phyloP scores from a whole-genome alignment of 2,329 filamentous ascomycete genomes.

The Fusarium paranaense region DNA sequence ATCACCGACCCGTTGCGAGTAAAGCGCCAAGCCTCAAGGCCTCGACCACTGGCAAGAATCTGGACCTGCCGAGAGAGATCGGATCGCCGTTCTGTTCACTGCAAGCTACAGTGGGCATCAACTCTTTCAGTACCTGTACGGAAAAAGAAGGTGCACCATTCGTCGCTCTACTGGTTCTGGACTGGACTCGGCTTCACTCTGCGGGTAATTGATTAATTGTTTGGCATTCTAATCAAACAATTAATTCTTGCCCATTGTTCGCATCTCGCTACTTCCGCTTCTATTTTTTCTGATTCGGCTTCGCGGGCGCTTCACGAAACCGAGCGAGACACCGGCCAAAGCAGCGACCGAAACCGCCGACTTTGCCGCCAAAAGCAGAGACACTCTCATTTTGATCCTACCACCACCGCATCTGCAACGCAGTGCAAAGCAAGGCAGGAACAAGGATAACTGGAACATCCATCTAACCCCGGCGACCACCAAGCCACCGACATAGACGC shows the following conservation, averaged over 20 bases:
- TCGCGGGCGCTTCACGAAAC: slow-evolving; percentile 12
- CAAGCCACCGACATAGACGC: neutral
- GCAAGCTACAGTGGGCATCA: neutral
- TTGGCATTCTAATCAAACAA: slow-evolving; percentile 3
- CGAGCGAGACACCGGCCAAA: slow-evolving; percentile 22
- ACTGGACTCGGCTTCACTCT: slow-evolving; percentile 8
- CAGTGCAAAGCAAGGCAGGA: slow-evolving; percentile 7
- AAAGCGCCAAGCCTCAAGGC: slow-evolving; percentile 24
- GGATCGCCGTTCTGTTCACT: neutral
- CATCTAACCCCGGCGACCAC: neutral
- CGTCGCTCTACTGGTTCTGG: slow-evolving; percentile 2
- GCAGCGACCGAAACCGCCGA: slow-evolving; percentile 28
- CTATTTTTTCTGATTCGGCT: neutral
- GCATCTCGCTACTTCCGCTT: neutral
- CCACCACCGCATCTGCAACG: slow-evolving; percentile 36
- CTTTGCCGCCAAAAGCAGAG: slow-evolving; percentile 2
- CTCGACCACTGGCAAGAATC: slow-evolving; percentile 26
- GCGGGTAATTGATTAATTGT: neutral
- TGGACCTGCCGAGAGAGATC: neutral
- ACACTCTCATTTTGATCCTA: slow-evolving; percentile 7
- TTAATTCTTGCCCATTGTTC: neutral
- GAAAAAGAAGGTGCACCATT: neutral
- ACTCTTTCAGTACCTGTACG: neutral
- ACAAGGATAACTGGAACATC: neutral
- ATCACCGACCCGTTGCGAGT: slow-evolving; percentile 5